Conservation (phyloP, 139 green algal genomes). For the Chlorella sp. region DNA sequence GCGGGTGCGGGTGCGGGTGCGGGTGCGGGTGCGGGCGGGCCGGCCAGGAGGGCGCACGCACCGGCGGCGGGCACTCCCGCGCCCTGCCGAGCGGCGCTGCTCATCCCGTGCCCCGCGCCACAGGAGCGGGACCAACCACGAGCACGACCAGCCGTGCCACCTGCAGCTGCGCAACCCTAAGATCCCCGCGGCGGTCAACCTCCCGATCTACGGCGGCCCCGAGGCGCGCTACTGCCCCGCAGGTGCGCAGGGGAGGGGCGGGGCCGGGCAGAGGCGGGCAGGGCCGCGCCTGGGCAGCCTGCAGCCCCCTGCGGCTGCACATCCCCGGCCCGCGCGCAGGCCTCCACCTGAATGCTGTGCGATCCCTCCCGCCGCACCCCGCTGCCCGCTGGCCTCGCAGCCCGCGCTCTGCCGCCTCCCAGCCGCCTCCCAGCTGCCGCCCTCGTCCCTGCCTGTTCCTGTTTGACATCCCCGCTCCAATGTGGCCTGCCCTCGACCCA, state of each 20-base stretch:
- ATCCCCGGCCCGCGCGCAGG: background rate
- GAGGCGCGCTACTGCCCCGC: slow-evolving; percentile 81
- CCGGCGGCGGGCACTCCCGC: background rate
- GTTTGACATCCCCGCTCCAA: background rate
- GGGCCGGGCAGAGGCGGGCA: background rate
- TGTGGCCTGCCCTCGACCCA: slow-evolving; percentile 9
- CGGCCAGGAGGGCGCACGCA: too few relatives aligned
- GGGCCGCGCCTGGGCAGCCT: background rate
- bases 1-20: too few relatives aligned
- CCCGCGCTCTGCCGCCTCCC: background rate
- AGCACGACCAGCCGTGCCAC: slow-evolving; percentile 93
- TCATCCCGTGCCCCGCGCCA: background rate
- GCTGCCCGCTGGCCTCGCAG: background rate
- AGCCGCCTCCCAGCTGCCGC: background rate
- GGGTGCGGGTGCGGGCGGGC: too few relatives aligned
- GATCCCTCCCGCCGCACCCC: background rate
- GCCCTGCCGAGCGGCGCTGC: background rate
- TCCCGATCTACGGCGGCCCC: slow-evolving; percentile 73
- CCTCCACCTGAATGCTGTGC: background rate
- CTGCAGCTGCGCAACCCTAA: slow-evolving; percentile 71
- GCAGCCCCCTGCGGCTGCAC: background rate
- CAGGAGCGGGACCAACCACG: slow-evolving; percentile 88
- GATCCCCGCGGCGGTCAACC: slow-evolving; percentile 72
- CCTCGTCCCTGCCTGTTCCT: background rate
- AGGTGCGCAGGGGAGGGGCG: slow-evolving; percentile 9